Evolutionary conservation across 352 stramenopile species (phyloP), one percentile per base, ranked within the genome.

Genomic region (Thalassiosira livingstoniorum): DNA sequence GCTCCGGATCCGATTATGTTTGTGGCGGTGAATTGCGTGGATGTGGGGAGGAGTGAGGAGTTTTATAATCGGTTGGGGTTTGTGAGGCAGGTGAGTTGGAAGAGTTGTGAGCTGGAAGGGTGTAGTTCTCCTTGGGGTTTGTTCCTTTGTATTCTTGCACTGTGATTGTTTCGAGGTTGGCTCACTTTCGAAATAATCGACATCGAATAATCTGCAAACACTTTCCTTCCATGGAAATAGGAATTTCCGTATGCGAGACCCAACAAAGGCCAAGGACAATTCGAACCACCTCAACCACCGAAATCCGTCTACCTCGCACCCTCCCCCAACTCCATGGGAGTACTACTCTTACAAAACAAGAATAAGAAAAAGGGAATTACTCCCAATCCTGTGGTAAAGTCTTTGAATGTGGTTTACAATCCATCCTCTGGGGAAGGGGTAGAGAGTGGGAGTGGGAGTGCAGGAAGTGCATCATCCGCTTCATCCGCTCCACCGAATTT

Each of bases 1-100:
- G 67, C 69, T 2, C 76, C 88, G 3, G 90, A 94, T 83, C 90
- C 90, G 0, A 92, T 94, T 1, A 94, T 94, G 90, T 89, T 93
- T 80, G 60, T 93, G 2, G 90, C 90, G 0, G 77, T 94, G 45
- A 92, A 92, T 75, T 92, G 83, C 73, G 55, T 73, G 4, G 78
- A 92, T 82, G 82, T 94, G 0, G 72, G 69, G 5, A 71, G 82
- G 54, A 91, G 81, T 54, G 71, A 83, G 69, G 84, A 87, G 53
- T 94, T 92, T 79, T 94, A 94, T 77, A 57, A 86, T 66, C 78
- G 85, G 39, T 68, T 94, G 37, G 89, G 89, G 29, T 92, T 94
- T 80, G 66, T 87, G 2, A 66, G 87, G 75, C 87, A 92, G 68
- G 72, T 74, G n/a, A 62, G 72, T 51, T 32, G 45, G n/a, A 25